These are phyloP conservation scores for Debaryomycetaceae sp. DNA, from an alignment of 1,139 yeast genomes.

Conservation along the genomic window DNA sequence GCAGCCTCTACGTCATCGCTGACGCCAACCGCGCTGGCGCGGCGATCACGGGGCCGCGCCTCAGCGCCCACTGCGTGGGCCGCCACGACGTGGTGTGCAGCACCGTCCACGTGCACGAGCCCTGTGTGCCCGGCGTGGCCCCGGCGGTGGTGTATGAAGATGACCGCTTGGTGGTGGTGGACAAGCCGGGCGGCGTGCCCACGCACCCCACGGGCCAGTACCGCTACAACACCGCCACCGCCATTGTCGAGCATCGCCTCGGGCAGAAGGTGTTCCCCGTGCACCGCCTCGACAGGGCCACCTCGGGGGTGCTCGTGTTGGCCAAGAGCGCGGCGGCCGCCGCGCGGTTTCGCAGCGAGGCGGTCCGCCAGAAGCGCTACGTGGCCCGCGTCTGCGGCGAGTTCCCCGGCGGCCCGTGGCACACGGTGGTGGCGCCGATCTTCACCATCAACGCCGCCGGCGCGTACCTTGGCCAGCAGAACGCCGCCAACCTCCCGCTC, in stretches of 20 bases:
- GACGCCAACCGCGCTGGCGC: no score
- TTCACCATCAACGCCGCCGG: constrained; percentile 33
- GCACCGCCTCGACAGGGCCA: constrained; percentile 67
- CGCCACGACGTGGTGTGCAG: constrained; percentile 50
- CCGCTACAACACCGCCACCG: constrained; percentile 56
- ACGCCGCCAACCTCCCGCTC: constrained; percentile 21
- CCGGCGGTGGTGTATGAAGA: constrained; percentile 46
- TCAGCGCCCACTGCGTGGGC: constrained; percentile 22
- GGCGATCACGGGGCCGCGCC: no score
- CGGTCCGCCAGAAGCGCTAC: constrained; percentile 42
- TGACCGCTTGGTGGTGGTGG: constrained; percentile 50
- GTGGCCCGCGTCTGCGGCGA: constrained; percentile 54
- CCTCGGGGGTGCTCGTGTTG: constrained; percentile 68
- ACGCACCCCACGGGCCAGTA: constrained; percentile 77
- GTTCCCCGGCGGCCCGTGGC: constrained; percentile 7
- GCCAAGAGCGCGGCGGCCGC: constrained; percentile 48
- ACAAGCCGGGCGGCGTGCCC: constrained; percentile 76
- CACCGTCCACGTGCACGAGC: constrained; percentile 56
- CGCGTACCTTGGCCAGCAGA: constrained; percentile 32
- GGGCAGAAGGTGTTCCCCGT: constrained; percentile 47
- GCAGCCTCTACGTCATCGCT: constrained; percentile 23
- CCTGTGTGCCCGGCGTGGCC: constrained; percentile 9
- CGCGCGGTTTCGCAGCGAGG: constrained; percentile 34
- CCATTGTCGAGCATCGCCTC: constrained; percentile 39
- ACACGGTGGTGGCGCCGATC: constrained; percentile 23